A percentile compares a stretch with the other conserved stretches of the same genome.
Evolutionary conservation across 208 protist genomes (phyloP).

Genomic region (Novymonas esmeraldas): DNA sequence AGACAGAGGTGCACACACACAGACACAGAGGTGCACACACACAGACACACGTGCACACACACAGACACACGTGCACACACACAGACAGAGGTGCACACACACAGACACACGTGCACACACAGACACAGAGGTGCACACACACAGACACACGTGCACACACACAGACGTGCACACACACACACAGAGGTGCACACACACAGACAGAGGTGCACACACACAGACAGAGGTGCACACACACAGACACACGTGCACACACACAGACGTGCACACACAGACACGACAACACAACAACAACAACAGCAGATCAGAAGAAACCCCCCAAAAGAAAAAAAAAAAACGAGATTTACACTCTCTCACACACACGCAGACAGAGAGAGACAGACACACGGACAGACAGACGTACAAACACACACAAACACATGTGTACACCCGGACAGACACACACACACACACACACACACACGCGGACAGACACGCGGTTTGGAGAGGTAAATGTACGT

Average conservation of each 20-base stretch:
- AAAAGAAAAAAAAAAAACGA: too few relatives aligned
- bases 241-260: neutral
- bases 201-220: neutral
- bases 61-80: too few relatives aligned
- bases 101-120: too few relatives aligned
- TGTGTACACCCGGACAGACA: neutral
- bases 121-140: neutral
- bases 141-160: neutral
- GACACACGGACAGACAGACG: neutral
- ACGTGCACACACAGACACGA: neutral
- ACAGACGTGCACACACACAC: neutral
- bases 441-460: neutral
- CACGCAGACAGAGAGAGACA: neutral
- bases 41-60: neutral
- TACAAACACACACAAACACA: neutral
- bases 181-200: neutral
- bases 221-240: neutral
- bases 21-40: neutral
- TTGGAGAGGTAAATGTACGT: too few relatives aligned
- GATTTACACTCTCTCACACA: too few relatives aligned
- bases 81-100: too few relatives aligned
- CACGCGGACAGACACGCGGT: neutral
- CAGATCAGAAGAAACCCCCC: too few relatives aligned
- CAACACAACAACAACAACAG: too few relatives aligned
- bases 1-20: neutral